phyloP scores from a whole-genome alignment of 805 yeast species.

The Candida germanica region DNA sequence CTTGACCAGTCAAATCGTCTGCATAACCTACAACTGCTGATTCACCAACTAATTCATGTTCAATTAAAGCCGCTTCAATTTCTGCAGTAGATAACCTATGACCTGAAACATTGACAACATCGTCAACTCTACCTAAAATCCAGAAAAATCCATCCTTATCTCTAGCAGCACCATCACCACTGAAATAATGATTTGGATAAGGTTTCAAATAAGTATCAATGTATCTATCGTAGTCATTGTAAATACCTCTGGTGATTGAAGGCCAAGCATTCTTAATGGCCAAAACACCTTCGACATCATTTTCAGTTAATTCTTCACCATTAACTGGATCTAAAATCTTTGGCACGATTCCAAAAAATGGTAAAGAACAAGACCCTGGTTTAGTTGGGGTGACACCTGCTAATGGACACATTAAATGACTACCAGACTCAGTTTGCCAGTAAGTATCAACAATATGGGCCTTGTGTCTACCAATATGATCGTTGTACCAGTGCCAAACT shows the following conservation, averaged over 20 bases:
- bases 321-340: conserved; percentile 89
- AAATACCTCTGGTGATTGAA: conserved; percentile 96
- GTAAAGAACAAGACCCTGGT: conserved; percentile 96
- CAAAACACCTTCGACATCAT: conserved; percentile 94
- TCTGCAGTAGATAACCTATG: conserved; percentile 98
- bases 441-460: conserved; percentile 94
- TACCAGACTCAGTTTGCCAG: conserved; percentile 99
- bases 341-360: conserved; percentile 93
- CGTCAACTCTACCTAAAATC: conserved; percentile 98
- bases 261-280: conserved; percentile 95
- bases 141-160: conserved; percentile 95
- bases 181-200: conserved; percentile 89
- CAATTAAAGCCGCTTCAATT: conserved; percentile 87
- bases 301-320: conserved; percentile 79
- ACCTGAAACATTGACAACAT: conserved; percentile 96
- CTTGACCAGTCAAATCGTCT: conserved; percentile 97
- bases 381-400: conserved; percentile 94
- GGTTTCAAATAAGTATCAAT: conserved; percentile 91
- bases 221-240: conserved; percentile 81
- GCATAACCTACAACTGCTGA: conserved; percentile 95
- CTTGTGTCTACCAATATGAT: conserved; percentile 82
- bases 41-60: conserved; percentile 80
- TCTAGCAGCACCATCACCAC: conserved; percentile 98
- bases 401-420: conserved; percentile 89
- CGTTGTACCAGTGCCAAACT: conserved; percentile 98